Conservation (phyloP, 176 grass and related monocot genomes). For the Neostapfia colusana region DNA sequence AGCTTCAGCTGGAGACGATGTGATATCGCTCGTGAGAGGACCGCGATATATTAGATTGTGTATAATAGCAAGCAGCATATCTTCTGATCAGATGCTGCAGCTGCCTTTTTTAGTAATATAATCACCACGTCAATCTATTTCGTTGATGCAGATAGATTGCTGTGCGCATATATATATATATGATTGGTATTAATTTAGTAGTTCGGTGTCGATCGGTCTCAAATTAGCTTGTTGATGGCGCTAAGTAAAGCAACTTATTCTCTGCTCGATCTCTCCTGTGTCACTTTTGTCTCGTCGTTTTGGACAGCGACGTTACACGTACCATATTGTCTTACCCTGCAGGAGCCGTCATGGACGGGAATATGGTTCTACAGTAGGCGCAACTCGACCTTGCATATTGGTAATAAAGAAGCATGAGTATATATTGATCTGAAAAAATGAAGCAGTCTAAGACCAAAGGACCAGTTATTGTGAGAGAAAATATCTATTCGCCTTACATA, state of each 20-base stretch:
- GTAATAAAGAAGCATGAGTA: neutral
- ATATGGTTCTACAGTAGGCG: neutral
- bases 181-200: conserved; percentile 14
- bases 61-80: conserved; percentile 10
- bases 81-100: neutral
- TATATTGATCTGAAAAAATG: neutral
- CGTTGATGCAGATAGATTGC: conserved; percentile 13
- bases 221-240: conserved; percentile 22
- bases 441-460: neutral
- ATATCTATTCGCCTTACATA: neutral
- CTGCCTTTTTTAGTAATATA: neutral
- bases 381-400: neutral
- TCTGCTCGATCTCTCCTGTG: too few relatives aligned
- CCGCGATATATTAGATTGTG: conserved; percentile 17
- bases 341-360: conserved; percentile 1
- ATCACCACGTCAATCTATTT: conserved; percentile 22
- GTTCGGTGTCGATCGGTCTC: neutral
- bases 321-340: neutral
- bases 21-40: conserved; percentile 4
- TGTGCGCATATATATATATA: neutral
- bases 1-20: too few relatives aligned
- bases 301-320: conserved; percentile 15
- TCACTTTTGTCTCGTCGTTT: conserved; percentile 1
- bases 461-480: neutral
- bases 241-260: conserved; percentile 20